These are phyloP conservation scores for Coemansia asiatica DNA, from an alignment of 192 early-diverging fungal genomes.

Conservation along the genomic window DNA sequence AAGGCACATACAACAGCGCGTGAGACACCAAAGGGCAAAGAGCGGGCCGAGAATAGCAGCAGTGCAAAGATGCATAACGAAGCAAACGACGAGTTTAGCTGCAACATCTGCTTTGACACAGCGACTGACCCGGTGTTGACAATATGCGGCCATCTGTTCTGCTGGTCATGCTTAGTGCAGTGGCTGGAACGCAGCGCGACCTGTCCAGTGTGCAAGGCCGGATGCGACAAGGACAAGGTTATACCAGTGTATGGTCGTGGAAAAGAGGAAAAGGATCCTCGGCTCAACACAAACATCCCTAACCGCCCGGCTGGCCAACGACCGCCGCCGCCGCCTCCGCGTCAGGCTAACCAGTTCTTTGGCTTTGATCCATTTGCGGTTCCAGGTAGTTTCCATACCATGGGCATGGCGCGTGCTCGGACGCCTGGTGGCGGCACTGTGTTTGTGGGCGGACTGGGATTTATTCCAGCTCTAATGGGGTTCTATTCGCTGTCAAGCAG, in stretches of 20 bases:
- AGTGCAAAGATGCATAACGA: not conserved
- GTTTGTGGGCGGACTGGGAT: conserved; percentile 67
- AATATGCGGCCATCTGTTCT: conserved; percentile 78
- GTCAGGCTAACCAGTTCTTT: conserved; percentile 59
- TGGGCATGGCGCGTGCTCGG: conserved; percentile 44
- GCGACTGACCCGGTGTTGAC: conserved; percentile 74
- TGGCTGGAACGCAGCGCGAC: conserved; percentile 78
- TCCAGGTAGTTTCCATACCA: conserved; percentile 58
- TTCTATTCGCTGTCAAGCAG: conserved; percentile 44
- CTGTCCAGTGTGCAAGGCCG: conserved; percentile 84
- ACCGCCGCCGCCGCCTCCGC: conserved; percentile 67
- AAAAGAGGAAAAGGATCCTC: conserved; percentile 72
- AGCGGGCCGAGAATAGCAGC: not conserved
- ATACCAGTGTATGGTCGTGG: conserved; percentile 83
- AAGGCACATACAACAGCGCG: conserved; percentile 5
- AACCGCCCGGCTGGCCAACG: conserved; percentile 77
- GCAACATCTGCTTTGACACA: conserved; percentile 69
- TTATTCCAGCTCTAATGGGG: conserved; percentile 72
- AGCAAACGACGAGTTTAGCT: conserved; percentile 41
- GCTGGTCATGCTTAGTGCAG: conserved; percentile 73
- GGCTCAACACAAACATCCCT: conserved; percentile 56
- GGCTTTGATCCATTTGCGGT: conserved; percentile 60
- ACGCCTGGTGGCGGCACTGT: conserved; percentile 44
- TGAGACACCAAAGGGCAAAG: conserved; percentile 15
- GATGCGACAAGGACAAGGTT: conserved; percentile 79